Conservation (phyloP, 768 basidiomycete genomes). For the Boletus eberwhitei region DNA sequence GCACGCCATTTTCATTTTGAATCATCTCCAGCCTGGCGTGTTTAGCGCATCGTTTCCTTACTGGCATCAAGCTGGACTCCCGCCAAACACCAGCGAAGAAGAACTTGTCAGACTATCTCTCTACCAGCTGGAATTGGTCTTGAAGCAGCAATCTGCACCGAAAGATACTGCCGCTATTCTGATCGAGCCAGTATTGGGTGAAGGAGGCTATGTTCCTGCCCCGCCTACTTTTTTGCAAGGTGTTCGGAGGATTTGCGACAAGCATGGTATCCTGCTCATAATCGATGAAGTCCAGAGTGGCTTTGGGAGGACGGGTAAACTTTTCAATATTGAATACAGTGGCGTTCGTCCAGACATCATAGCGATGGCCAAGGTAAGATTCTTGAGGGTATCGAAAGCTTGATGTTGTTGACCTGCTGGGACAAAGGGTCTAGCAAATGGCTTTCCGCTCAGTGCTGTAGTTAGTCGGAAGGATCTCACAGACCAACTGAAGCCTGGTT, state of each 20-base stretch:
- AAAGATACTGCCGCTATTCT: constrained; percentile 90
- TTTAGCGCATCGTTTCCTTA: constrained; percentile 84
- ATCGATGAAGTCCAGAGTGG: constrained; percentile 89
- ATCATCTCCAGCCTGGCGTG: constrained; percentile 64
- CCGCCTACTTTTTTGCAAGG: constrained; percentile 77
- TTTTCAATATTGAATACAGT: constrained; percentile 80
- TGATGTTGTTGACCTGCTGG: constrained; percentile 4
- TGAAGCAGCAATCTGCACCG: constrained; percentile 78
- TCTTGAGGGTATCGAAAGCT: neutral
- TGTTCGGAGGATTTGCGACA: constrained; percentile 80
- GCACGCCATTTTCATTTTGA: neutral
- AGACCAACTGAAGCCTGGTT: constrained; percentile 74
- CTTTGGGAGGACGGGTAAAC: constrained; percentile 82
- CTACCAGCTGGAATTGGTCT: constrained; percentile 77
- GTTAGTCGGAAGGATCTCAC: constrained; percentile 78
- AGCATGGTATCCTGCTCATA: constrained; percentile 80
- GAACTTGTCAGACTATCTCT: constrained; percentile 62
- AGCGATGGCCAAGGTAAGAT: constrained; percentile 76
- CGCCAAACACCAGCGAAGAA: constrained; percentile 50
- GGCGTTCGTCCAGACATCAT: constrained; percentile 86
- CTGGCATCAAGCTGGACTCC: constrained; percentile 80
- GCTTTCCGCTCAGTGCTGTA: constrained; percentile 90
- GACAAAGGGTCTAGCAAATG: constrained; percentile 75
- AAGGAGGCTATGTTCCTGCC: constrained; percentile 93
- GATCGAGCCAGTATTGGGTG: constrained; percentile 90